These are phyloP conservation scores for Litsea cubeba DNA, from an alignment of 164 flowering plant species.

Conservation along the genomic window DNA sequence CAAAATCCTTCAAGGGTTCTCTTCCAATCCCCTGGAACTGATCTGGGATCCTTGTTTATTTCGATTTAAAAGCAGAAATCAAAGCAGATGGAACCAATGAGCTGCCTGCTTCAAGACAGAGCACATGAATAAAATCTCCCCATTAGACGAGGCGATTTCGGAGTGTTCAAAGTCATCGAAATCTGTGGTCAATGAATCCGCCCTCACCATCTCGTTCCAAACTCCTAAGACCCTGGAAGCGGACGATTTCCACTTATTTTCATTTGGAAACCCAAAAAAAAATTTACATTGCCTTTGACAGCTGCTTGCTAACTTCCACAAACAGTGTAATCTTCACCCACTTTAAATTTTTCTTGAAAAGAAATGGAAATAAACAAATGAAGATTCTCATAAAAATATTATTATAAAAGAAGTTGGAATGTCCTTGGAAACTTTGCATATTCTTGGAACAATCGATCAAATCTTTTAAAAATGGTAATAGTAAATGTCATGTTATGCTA, in stretches of 20 bases:
- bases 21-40: conserved; percentile 2
- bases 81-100: conserved; percentile 3
- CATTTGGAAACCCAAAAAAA: neutral
- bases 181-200: conserved; percentile 18
- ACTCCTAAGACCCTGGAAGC: conserved; percentile 30
- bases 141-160: conserved; percentile 21
- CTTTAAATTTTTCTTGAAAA: too few species aligned
- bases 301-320: neutral
- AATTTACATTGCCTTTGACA: neutral
- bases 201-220: conserved; percentile 24
- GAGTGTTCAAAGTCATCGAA: conserved; percentile 43
- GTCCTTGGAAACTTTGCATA: too few species aligned
- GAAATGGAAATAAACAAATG: too few species aligned
- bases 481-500: too few species aligned
- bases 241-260: neutral
- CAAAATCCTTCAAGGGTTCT: conserved; percentile 1
- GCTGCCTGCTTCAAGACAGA: conserved; percentile 6
- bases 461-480: too few species aligned
- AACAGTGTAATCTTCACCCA: too few species aligned
- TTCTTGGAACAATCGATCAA: too few species aligned
- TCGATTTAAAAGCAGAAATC: conserved; percentile 14
- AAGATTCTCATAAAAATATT: too few species aligned
- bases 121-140: conserved; percentile 7
- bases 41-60: neutral
- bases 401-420: too few species aligned